Percentiles rank a stretch among this genome's conserved stretches.
Conservation (phyloP, 2,329 filamentous ascomycete species). For the Verticillium isaacii region DNA sequence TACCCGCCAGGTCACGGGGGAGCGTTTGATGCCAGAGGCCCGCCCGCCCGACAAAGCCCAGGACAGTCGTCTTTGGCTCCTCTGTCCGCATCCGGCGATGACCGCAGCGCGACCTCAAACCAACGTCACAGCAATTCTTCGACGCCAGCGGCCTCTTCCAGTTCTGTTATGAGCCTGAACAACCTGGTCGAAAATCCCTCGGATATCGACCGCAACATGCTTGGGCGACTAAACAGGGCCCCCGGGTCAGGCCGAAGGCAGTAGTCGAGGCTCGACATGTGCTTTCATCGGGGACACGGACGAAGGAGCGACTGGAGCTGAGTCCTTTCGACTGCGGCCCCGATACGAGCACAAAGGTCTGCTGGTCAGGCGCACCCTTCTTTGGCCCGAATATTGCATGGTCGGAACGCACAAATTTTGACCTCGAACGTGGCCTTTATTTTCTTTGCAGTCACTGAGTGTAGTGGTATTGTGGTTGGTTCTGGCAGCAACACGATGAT, state of each 20-base stretch:
- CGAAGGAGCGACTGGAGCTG: background rate
- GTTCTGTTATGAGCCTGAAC: slow-evolving; percentile 49
- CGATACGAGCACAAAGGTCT: slow-evolving; percentile 4
- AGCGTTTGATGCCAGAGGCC: slow-evolving; percentile 7
- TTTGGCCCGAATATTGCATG: background rate
- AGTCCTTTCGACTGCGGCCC: slow-evolving; percentile 6
- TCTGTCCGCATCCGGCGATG: slow-evolving; percentile 25
- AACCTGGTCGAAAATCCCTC: slow-evolving; percentile 40
- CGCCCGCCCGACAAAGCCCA: slow-evolving; percentile 29
- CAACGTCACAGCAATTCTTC: slow-evolving; percentile 29
- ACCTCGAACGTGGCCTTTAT: background rate
- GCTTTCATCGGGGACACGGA: too few relatives aligned
- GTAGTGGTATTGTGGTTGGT: background rate
- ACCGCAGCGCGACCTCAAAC: slow-evolving; percentile 28
- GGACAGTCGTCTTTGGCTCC: slow-evolving; percentile 30
- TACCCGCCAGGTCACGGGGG: slow-evolving; percentile 5
- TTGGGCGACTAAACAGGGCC: slow-evolving; percentile 42
- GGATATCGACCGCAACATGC: slow-evolving; percentile 53
- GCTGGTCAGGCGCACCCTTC: slow-evolving; percentile 10
- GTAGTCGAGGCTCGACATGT: background rate
- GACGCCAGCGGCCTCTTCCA: slow-evolving; percentile 18
- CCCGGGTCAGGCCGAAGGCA: background rate
- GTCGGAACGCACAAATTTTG: background rate
- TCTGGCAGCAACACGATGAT: slow-evolving; percentile 2
- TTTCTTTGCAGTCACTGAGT: background rate